These are phyloP conservation scores for Inonotus obliquus DNA, from an alignment of 1,284 basidiomycete genomes.

Conservation along the genomic window DNA sequence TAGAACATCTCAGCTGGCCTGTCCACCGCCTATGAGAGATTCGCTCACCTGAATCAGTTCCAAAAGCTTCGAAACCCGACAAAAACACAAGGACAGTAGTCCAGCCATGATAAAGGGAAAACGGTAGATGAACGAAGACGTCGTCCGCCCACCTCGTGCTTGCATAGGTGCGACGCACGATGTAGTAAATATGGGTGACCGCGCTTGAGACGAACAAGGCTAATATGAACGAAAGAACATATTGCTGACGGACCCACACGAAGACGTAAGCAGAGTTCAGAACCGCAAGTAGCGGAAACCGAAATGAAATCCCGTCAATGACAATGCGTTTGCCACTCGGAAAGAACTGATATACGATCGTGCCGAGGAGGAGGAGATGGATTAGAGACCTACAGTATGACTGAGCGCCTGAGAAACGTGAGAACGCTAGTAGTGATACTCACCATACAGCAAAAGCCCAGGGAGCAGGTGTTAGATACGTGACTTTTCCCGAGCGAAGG, in stretches of 20 bases:
- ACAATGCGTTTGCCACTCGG: constrained; percentile 72
- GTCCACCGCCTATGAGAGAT: not conserved
- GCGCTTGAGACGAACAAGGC: constrained; percentile 78
- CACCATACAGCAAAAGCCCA: constrained; percentile 85
- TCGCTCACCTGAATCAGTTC: constrained; percentile 46
- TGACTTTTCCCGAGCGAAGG: constrained; percentile 70
- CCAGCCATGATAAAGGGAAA: constrained; percentile 94
- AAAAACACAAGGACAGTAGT: constrained; percentile 88
- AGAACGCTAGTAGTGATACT: constrained; percentile 16
- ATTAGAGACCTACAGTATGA: constrained; percentile 60
- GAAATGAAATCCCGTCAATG: constrained; percentile 84
- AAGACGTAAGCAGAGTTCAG: constrained; percentile 85
- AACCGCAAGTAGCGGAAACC: constrained; percentile 80
- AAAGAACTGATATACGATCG: constrained; percentile 87
- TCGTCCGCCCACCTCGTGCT: constrained; percentile 67
- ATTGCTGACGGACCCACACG: constrained; percentile 68
- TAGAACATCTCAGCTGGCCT: not conserved
- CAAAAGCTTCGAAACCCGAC: constrained; percentile 89
- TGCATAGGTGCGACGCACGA: constrained; percentile 81
- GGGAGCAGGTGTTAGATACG: constrained; percentile 86
- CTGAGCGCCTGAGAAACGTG: constrained; percentile 16
- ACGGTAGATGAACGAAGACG: constrained; percentile 79
- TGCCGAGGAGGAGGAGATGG: constrained; percentile 83
- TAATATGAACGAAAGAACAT: constrained; percentile 80
- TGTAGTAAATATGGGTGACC: constrained; percentile 89